These are phyloP conservation scores for Fusarium marasasianum DNA, from an alignment of 2,329 filamentous ascomycete species.

Conservation along the genomic window DNA sequence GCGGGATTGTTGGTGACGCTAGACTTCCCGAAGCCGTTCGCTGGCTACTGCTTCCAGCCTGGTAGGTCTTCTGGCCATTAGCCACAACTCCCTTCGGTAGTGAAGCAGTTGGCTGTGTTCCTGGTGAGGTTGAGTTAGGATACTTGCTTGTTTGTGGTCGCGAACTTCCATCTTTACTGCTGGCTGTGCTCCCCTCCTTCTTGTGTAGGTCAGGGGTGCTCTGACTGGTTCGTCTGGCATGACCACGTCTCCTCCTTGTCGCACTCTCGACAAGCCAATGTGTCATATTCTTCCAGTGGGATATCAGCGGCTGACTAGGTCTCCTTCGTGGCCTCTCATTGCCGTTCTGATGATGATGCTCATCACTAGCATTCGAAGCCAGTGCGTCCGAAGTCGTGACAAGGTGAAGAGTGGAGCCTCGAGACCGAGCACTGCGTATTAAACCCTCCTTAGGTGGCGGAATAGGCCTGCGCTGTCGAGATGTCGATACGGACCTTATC, in stretches of 20 bases:
- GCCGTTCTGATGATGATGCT: conserved; percentile 44
- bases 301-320: conserved; percentile 66
- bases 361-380: conserved; percentile 44
- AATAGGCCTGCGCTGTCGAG: conserved; percentile 76
- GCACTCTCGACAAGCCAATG: conserved; percentile 71
- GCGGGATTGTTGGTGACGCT: conserved; percentile 44
- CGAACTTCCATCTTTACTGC: conserved; percentile 63
- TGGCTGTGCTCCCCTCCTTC: conserved; percentile 57
- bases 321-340: conserved; percentile 63
- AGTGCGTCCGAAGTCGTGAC: conserved; percentile 72
- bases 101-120: conserved; percentile 52
- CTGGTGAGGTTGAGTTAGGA: conserved; percentile 52
- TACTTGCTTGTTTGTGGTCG: conserved; percentile 70
- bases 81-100: conserved; percentile 62
- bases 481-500: conserved; percentile 79
- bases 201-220: conserved; percentile 68
- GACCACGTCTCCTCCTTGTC: conserved; percentile 60
- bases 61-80: conserved; percentile 57
- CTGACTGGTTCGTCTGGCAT: conserved; percentile 61
- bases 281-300: conserved; percentile 71
- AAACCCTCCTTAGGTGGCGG: conserved; percentile 87
- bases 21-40: conserved; percentile 36
- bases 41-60: conserved; percentile 27
- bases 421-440: conserved; percentile 73
- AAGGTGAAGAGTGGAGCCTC: conserved; percentile 87